These are phyloP conservation scores for Wickerhamomyces ciferrii DNA, from an alignment of 805 yeast species.

Conservation along the genomic window DNA sequence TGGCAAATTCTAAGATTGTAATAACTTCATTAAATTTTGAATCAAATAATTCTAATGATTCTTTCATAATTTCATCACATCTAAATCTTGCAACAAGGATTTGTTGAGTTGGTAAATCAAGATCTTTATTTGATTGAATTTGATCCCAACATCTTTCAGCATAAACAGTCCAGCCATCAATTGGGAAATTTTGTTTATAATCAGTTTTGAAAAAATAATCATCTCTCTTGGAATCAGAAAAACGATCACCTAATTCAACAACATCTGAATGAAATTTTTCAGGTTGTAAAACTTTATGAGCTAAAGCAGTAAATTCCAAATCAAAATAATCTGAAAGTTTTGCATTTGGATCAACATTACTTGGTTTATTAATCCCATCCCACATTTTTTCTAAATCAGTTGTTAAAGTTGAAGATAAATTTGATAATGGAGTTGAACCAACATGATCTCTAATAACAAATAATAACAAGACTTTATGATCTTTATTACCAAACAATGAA, in stretches of 20 bases:
- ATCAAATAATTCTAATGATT: constrained; percentile 23
- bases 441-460: constrained; percentile 92
- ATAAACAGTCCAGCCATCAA: constrained; percentile 95
- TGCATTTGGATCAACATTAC: constrained; percentile 43
- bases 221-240: constrained; percentile 28
- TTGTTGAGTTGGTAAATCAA: constrained; percentile 96
- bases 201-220: constrained; percentile 50
- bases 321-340: constrained; percentile 77
- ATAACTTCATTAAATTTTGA: constrained; percentile 5
- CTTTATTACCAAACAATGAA: constrained; percentile 65
- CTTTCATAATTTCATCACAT: constrained; percentile 78
- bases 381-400: constrained; percentile 75
- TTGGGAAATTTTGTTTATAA: constrained; percentile 82
- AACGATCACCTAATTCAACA: constrained; percentile 54
- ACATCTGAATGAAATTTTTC: constrained; percentile 65
- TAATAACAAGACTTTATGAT: constrained; percentile 61
- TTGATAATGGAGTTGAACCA: constrained; percentile 77
- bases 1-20: constrained; percentile 3
- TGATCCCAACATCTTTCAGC: constrained; percentile 92
- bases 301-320: constrained; percentile 70
- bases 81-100: constrained; percentile 90
- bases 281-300: constrained; percentile 81
- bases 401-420: constrained; percentile 61
- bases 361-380: constrained; percentile 72
- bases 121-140: constrained; percentile 86